These are phyloP conservation scores for Colletotrichum gloeosporioides DNA, from an alignment of 2,329 filamentous ascomycete species.

Conservation along the genomic window DNA sequence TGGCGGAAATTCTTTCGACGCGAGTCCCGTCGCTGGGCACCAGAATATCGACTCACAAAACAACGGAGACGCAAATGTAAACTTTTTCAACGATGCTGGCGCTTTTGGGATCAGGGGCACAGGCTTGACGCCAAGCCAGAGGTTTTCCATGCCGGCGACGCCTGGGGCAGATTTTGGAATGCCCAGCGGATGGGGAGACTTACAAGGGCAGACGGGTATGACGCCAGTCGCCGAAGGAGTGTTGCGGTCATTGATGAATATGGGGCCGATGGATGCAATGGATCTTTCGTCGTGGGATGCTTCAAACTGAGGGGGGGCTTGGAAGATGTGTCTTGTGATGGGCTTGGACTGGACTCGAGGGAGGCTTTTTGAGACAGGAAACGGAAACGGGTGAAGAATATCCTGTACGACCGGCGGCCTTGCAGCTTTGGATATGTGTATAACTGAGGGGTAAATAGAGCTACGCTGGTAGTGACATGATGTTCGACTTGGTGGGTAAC, in stretches of 20 bases:
- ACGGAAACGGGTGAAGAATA: not conserved
- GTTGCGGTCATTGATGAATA: constrained; percentile 61
- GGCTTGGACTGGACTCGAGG: not conserved
- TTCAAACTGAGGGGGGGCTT: constrained; percentile 16
- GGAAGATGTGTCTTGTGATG: not conserved
- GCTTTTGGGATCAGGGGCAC: constrained; percentile 41
- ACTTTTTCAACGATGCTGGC: constrained; percentile 44
- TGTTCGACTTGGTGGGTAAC: not conserved
- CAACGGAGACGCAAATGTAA: constrained; percentile 40
- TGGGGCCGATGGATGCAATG: constrained; percentile 67
- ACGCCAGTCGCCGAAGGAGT: constrained; percentile 63
- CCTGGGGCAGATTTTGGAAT: constrained; percentile 47
- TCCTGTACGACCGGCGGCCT: not conserved
- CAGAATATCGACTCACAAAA: constrained; percentile 43
- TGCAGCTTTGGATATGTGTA: not conserved
- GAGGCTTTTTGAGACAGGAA: not conserved
- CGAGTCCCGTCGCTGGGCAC: constrained; percentile 54
- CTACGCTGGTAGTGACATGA: not conserved
- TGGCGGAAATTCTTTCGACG: constrained; percentile 51
- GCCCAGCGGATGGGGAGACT: constrained; percentile 48
- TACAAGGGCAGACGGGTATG: constrained; percentile 50
- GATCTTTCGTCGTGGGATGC: constrained; percentile 57
- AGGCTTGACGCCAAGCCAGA: constrained; percentile 37
- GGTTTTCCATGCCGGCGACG: constrained; percentile 40
- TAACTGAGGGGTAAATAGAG: not conserved